Evolutionary conservation across 805 yeast genomes (phyloP).

Genomic region (Saitoella complicata): DNA sequence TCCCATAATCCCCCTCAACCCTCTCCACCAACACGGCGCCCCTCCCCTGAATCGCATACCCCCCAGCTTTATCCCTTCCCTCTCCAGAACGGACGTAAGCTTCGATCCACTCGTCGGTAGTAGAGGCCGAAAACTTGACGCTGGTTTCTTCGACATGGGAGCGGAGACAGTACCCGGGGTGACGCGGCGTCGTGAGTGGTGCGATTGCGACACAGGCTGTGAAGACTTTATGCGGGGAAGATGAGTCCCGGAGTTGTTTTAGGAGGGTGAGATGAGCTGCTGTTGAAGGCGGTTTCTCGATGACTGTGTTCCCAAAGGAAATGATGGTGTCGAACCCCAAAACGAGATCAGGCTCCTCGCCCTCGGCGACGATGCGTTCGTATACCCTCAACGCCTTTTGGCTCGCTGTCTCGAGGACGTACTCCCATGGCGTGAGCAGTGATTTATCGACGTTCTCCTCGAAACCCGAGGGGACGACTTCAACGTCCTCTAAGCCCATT

Average conservation of each 20-base stretch:
- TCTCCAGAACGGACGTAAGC: constrained; percentile 56
- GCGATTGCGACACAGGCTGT: constrained; percentile 39
- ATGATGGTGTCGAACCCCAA: constrained; percentile 69
- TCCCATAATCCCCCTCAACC: constrained; percentile 67
- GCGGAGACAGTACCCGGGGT: constrained; percentile 27
- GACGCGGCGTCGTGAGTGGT: constrained; percentile 26
- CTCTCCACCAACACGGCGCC: constrained; percentile 44
- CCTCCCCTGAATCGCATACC: constrained; percentile 64
- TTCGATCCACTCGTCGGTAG: constrained; percentile 40
- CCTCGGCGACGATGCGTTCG: constrained; percentile 24
- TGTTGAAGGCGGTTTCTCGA: constrained; percentile 66
- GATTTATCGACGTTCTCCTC: constrained; percentile 58
- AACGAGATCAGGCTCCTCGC: constrained; percentile 20
- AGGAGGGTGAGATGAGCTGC: constrained; percentile 36
- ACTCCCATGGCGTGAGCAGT: constrained; percentile 33
- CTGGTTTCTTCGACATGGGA: constrained; percentile 28
- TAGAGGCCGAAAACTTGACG: constrained; percentile 22
- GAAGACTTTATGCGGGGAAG: constrained; percentile 31
- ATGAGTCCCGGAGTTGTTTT: constrained; percentile 29
- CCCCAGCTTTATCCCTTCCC: constrained; percentile 79
- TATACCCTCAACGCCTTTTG: constrained; percentile 54
- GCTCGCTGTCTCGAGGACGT: constrained; percentile 54
- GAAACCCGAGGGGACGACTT: constrained; percentile 47
- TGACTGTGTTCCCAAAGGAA: constrained; percentile 36
- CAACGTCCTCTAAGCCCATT: constrained; percentile 22